Evolutionary conservation across 257 asterid species (phyloP), one percentile per base, ranked within the genome.

Genomic region (Solanum chiquidenum): DNA sequence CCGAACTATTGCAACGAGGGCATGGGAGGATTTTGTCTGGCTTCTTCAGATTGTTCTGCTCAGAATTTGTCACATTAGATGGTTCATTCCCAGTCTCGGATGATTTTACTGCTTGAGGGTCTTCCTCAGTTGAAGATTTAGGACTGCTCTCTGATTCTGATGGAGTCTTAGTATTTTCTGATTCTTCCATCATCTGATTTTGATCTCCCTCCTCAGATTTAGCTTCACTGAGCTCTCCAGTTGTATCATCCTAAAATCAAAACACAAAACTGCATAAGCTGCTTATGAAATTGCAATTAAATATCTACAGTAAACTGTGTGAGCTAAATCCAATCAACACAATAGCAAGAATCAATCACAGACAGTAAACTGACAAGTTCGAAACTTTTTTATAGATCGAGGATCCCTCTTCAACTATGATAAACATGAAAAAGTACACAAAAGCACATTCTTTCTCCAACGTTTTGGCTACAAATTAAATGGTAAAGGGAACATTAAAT

Each of bases 1-100:
- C 99, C 93, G 87, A 91, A 91, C 99, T 96, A 42, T 90, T 95
- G 89, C 99, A 96, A 46, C 99, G 99, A 5, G 99, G 99, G 91
- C 99, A 95, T 3, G 99, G 98, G 8, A 96, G 91, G 86, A 95
- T 93, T 73, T 94, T 95, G 91, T 96, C 98, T 1, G 98, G 98
- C 91, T 94, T 96, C 91, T 95, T 96, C 82, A 92, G 93, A 62
- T 87, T 46, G 88, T 93, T 93, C 83, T 91, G 94, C 83, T 91
- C 92, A 20, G 93, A 85, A 83, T 93, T 89, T 12, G 88, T 76
- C 7, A 89, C 86, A 80, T 90, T 92, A 14, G 73, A 88, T 84
- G 89, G 91, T 74, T 89, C 95, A 40, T 46, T 88, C 87, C 90
- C 98, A 55, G 71, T 23, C 87, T 91, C 88, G 4, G 88, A 85